These are phyloP conservation scores for Colletotrichum sp. DNA, from an alignment of 2,329 filamentous ascomycete genomes.

Conservation along the genomic window DNA sequence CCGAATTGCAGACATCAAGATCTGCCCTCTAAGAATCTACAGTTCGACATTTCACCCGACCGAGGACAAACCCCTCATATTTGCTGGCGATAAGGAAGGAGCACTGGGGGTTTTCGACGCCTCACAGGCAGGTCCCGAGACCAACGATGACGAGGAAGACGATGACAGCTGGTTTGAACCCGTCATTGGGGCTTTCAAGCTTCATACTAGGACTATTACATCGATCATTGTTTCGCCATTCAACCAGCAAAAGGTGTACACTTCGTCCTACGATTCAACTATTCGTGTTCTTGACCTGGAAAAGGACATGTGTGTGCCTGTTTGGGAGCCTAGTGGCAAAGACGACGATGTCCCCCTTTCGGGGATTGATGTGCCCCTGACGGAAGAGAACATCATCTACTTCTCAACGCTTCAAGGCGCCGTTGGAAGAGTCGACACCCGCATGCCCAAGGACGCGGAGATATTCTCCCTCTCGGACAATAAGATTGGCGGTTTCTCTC, in stretches of 20 bases:
- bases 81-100: conserved; percentile 94
- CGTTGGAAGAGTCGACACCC: conserved; percentile 82
- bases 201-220: conserved; percentile 87
- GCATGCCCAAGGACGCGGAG: conserved; percentile 63
- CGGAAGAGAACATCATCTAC: conserved; percentile 76
- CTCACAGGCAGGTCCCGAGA: conserved; percentile 66
- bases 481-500: conserved; percentile 93
- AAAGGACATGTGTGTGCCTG: conserved; percentile 79
- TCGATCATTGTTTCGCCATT: conserved; percentile 79
- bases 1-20: conserved; percentile 74
- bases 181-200: conserved; percentile 87
- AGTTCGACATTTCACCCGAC: conserved; percentile 88
- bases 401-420: conserved; percentile 87
- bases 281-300: conserved; percentile 86
- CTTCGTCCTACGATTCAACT: conserved; percentile 90
- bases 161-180: conserved; percentile 64
- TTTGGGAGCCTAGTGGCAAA: conserved; percentile 76
- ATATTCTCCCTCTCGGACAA: conserved; percentile 83
- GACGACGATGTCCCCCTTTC: conserved; percentile 81
- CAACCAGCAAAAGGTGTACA: conserved; percentile 78
- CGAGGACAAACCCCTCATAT: conserved; percentile 83
- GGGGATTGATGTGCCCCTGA: conserved; percentile 77
- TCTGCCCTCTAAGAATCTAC: conserved; percentile 88
- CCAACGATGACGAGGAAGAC: conserved; percentile 73
- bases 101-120: conserved; percentile 91